Conservation (phyloP, 345 rosid species). For the Boechera divaricarpa region DNA sequence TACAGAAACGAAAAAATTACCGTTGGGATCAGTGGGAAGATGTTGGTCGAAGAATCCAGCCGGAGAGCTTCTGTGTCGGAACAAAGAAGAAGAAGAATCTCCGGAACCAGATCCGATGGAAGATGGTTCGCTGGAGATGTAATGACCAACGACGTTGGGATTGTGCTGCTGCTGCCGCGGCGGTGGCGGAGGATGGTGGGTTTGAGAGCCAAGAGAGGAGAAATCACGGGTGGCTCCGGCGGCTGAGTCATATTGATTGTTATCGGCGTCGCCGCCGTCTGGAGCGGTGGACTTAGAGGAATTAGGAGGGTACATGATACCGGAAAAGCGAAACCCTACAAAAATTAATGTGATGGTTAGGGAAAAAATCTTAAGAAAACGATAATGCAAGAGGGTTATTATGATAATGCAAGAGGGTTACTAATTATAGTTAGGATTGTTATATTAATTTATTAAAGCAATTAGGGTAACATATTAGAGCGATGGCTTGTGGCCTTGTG, state of each 20-base stretch:
- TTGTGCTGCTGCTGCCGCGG: constrained; percentile 18
- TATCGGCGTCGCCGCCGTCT: constrained; percentile 15
- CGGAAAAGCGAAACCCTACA: constrained; percentile 30
- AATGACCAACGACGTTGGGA: constrained; percentile 50
- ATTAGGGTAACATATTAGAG: constrained; percentile 2
- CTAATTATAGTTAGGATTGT: constrained; percentile 33
- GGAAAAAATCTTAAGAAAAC: not conserved
- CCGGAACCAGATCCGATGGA: constrained; percentile 49
- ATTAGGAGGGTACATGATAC: constrained; percentile 43
- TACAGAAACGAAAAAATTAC: constrained; percentile 31
- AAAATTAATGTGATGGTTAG: constrained; percentile 24
- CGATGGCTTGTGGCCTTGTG: constrained; percentile 29
- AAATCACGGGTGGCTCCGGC: constrained; percentile 42
- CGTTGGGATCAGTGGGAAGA: constrained; percentile 44
- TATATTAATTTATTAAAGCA: constrained; percentile 13
- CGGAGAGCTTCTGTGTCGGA: constrained; percentile 90
- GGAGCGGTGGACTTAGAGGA: constrained; percentile 37
- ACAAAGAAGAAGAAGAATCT: constrained; percentile 57
- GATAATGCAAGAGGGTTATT: constrained; percentile 26
- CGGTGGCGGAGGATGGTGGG: constrained; percentile 24
- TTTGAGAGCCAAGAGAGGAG: constrained; percentile 43
- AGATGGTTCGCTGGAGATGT: constrained; percentile 65
- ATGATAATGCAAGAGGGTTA: constrained; percentile 29
- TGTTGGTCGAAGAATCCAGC: constrained; percentile 69
- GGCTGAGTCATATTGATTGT: constrained; percentile 21